Percentiles rank a stretch among this genome's conserved stretches.
phyloP scores from a whole-genome alignment of 108 stramenopile species.

The Mayamaea pseudoterrestris region DNA sequence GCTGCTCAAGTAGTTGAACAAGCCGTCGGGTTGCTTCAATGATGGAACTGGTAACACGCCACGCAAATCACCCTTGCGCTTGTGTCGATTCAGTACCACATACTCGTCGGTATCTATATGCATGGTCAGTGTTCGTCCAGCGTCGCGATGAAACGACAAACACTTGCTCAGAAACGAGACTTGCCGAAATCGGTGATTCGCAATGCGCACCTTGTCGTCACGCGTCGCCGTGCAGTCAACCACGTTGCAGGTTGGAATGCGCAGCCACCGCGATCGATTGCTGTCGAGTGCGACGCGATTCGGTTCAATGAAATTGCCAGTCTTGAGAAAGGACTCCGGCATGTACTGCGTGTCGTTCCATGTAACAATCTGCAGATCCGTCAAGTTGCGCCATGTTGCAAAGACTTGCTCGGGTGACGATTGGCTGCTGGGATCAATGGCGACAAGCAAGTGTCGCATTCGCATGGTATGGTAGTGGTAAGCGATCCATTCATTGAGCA shows the following conservation, averaged over 20 bases:
- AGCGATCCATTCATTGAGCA: constrained; percentile 39
- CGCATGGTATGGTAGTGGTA: constrained; percentile 31
- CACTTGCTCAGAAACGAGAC: constrained; percentile 21
- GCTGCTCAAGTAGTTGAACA: constrained; percentile 2
- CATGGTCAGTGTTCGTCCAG: constrained; percentile 25
- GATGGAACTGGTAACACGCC: neutral
- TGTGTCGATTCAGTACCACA: constrained; percentile 28
- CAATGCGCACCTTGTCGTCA: constrained; percentile 9
- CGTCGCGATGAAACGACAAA: constrained; percentile 2
- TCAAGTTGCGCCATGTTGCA: neutral
- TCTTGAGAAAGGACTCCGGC: constrained; percentile 16
- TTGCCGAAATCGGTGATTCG: constrained; percentile 31
- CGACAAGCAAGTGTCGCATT: constrained; percentile 29
- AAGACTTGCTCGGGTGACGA: neutral
- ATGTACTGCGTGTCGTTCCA: constrained; percentile 23
- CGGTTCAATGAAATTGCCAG: constrained; percentile 7
- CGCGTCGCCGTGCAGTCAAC: neutral
- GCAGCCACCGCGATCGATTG: neutral
- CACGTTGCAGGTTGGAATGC: neutral
- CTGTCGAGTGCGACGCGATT: neutral
- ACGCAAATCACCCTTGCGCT: neutral
- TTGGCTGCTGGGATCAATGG: constrained; percentile 25
- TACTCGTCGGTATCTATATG: constrained; percentile 65
- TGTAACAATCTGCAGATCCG: constrained; percentile 1
- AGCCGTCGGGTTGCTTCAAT: neutral